Conservation (phyloP, 129 eudicot species). For the Escallonia herrerae region DNA sequence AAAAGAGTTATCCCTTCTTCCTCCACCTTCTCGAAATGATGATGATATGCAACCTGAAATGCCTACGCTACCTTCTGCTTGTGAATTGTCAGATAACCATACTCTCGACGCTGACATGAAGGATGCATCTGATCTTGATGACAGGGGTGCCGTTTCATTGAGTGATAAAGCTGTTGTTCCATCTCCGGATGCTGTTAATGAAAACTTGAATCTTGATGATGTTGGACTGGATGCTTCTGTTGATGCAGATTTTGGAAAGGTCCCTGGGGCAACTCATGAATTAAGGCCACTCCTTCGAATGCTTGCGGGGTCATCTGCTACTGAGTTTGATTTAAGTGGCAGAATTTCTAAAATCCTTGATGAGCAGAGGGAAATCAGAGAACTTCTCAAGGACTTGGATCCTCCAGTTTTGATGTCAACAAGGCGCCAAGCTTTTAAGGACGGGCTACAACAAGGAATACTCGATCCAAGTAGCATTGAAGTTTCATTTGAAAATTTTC, state of each 20-base stretch:
- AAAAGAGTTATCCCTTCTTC: conserved; percentile 57
- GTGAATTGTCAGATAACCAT: conserved; percentile 44
- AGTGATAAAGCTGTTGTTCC: conserved; percentile 35
- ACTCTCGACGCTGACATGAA: conserved; percentile 52
- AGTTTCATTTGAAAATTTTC: conserved; percentile 72
- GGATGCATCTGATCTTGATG: conserved; percentile 45
- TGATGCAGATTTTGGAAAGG: conserved; percentile 45
- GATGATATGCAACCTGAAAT: conserved; percentile 54
- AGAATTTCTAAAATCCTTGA: conserved; percentile 50
- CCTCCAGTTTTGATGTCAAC: conserved; percentile 43
- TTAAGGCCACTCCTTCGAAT: conserved; percentile 49
- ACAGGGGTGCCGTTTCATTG: conserved; percentile 25
- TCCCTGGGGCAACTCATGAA: conserved; percentile 34
- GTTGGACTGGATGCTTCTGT: conserved; percentile 22
- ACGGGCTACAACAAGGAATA: conserved; percentile 54
- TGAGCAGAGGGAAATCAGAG: conserved; percentile 52
- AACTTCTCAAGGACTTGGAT: conserved; percentile 46
- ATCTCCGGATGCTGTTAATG: conserved; percentile 32
- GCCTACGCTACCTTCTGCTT: conserved; percentile 40
- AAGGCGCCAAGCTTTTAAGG: conserved; percentile 60
- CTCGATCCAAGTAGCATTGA: conserved; percentile 44
- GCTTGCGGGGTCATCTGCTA: conserved; percentile 47
- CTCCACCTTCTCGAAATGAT: conserved; percentile 54
- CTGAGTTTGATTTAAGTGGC: conserved; percentile 34
- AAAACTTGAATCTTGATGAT: conserved; percentile 28